Evolutionary conservation across 176 grass and related monocot species (phyloP), one percentile per base, ranked within the genome.

Genomic region (Musa itinerans): DNA sequence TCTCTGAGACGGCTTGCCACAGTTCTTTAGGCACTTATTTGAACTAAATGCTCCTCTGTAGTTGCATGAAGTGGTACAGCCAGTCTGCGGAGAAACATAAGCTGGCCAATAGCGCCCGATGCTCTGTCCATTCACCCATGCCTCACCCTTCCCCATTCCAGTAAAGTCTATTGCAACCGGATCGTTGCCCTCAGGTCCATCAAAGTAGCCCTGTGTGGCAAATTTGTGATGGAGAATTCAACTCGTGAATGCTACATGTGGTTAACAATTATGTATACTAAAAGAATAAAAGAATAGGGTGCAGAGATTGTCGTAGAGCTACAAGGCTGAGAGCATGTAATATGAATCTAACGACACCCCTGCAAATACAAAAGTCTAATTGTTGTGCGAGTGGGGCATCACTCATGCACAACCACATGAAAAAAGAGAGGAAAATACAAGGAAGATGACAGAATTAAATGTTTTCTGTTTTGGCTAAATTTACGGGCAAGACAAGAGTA

Each of bases 81-180:
- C 96, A 13, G 72, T 92, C 69, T 76, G 82, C 48, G 91, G 81
- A 73, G 96, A 66, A 3, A 86, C 52, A 76, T 95, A 89, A 78
- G 81, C 86, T 34, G 96, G 91, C 91, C 96, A 99, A 73, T 91
- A 99, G 61, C 96, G 96, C 16, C 96, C 96, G 26, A 99, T 95
- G 81, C 96, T 94, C 80, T 99, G 81, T 22, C 96, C 90, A 3
- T 99, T 99, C 65, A 99, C 88, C 96, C 96, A 95, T 26, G 96
- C 91, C 75, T 92, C 88, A 9, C 96, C 96, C 78, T 99, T 99
- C 8, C 96, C 89, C 96, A 99, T 88, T 73, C 91, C 91, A 0
- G 91, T 94, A 73, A 99, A 92, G 76, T 99, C 91, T 76, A 99
- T 92, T 21, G 89, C 96, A 50, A 99, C 86, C 52, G 91, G 96